Conservation (phyloP, 495 filamentous ascomycete genomes). For the Hypoxylon fragiforme region DNA sequence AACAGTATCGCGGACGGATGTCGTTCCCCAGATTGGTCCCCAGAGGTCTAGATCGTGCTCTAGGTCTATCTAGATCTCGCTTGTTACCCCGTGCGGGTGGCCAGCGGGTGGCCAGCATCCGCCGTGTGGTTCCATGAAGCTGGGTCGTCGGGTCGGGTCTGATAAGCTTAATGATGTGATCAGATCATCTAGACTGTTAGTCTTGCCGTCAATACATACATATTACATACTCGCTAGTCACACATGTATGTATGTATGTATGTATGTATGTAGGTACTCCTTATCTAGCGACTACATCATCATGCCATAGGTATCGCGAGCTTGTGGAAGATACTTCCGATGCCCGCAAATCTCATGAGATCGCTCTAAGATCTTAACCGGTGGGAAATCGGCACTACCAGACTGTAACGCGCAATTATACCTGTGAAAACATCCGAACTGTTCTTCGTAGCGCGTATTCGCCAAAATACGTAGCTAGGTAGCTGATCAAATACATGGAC, state of each 20-base stretch:
- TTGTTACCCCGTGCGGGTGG: conserved; percentile 18
- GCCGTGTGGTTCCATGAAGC: conserved; percentile 25
- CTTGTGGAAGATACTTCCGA: not conserved
- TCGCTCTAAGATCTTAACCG: not conserved
- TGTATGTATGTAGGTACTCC: no score
- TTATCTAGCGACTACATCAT: conserved; percentile 22
- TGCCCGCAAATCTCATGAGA: conserved; percentile 1
- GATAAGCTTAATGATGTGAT: conserved; percentile 31
- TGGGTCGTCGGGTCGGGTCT: conserved; percentile 31
- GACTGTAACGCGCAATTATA: no score
- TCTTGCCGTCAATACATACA: not conserved
- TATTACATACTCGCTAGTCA: not conserved
- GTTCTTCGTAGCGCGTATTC: no score
- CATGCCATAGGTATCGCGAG: not conserved
- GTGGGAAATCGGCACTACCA: no score
- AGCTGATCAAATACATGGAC: not conserved
- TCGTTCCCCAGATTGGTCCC: conserved; percentile 25
- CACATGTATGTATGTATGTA: no score
- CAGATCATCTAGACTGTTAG: conserved; percentile 7
- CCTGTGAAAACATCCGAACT: not conserved
- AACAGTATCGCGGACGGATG: conserved; percentile 9
- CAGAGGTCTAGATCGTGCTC: conserved; percentile 33
- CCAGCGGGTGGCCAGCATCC: not conserved
- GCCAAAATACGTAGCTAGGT: not conserved
- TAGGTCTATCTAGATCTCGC: conserved; percentile 35